phyloP scores from a whole-genome alignment of 2,329 filamentous ascomycete genomes.

The Pestalotiopsis sp. region DNA sequence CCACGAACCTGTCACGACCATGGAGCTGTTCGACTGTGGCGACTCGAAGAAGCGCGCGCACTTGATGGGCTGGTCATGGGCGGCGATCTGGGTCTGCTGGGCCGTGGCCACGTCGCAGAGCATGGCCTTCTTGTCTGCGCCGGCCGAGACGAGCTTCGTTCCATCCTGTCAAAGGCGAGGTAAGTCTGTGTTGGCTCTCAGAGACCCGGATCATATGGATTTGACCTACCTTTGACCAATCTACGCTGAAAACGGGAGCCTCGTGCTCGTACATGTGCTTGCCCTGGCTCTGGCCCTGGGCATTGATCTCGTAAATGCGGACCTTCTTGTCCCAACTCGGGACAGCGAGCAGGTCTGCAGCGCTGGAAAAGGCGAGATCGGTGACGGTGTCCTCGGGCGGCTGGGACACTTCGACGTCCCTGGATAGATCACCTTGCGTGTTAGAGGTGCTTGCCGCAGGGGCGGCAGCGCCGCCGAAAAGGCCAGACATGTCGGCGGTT shows the following conservation, averaged over 20 bases:
- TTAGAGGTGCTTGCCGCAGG: constrained; percentile 55
- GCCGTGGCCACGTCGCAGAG: constrained; percentile 79
- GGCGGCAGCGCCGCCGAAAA: constrained; percentile 59
- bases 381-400: constrained; percentile 90
- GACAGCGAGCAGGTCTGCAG: constrained; percentile 80
- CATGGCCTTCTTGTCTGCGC: constrained; percentile 88
- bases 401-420: constrained; percentile 78
- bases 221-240: constrained; percentile 80
- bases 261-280: constrained; percentile 87
- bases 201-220: constrained; percentile 1
- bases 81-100: constrained; percentile 74
- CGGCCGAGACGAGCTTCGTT: constrained; percentile 82
- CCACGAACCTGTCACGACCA: constrained; percentile 92
- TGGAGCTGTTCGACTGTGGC: constrained; percentile 65
- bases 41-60: constrained; percentile 77
- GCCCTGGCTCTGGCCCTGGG: constrained; percentile 77
- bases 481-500: constrained; percentile 61
- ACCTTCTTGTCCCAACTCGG: constrained; percentile 98
- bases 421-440: constrained; percentile 87
- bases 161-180: constrained; percentile 68
- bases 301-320: constrained; percentile 89
- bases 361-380: constrained; percentile 72
- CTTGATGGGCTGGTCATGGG: constrained; percentile 82
- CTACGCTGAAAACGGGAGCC: constrained; percentile 79
- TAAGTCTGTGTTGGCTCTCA: constrained; percentile 16